These are phyloP conservation scores for Oemleria cerasiformis DNA, from an alignment of 306 rosid genomes.

Conservation along the genomic window DNA sequence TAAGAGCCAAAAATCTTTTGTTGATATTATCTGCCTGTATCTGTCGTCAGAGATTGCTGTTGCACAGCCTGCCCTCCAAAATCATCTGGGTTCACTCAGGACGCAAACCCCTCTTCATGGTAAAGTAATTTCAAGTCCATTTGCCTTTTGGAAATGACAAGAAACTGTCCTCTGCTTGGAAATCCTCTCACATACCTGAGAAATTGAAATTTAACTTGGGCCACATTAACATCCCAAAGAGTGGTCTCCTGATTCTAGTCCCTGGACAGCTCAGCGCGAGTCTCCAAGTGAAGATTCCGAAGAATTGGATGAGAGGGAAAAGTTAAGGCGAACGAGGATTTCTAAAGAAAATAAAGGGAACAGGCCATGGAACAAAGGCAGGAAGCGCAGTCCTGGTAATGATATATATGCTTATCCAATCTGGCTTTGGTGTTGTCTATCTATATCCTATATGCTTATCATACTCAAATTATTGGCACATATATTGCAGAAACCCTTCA, in stretches of 20 bases:
- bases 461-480: constrained; percentile 15
- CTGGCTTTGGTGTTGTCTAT: constrained; percentile 5
- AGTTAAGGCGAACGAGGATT: constrained; percentile 72
- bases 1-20: not conserved
- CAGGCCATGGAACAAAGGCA: constrained; percentile 96
- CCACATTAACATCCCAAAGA: constrained; percentile 27
- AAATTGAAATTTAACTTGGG: constrained; percentile 28
- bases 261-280: constrained; percentile 18
- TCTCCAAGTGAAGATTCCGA: constrained; percentile 29
- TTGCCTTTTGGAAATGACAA: constrained; percentile 37
- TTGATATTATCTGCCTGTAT: not conserved
- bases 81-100: constrained; percentile 35
- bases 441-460: not conserved
- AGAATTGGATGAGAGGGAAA: constrained; percentile 58
- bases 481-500: constrained; percentile 68
- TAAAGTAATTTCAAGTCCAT: constrained; percentile 33
- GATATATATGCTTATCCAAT: not conserved
- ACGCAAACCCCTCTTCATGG: constrained; percentile 37
- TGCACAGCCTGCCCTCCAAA: constrained; percentile 63
- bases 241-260: constrained; percentile 32
- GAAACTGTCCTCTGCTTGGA: constrained; percentile 41
- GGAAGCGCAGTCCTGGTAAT: constrained; percentile 79
- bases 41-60: constrained; percentile 61
- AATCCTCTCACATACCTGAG: constrained; percentile 28
- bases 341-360: constrained; percentile 91